Base-by-base conservation (phyloP, 768 basidiomycete genomes). In the Termitomyces titanicus region DNA sequence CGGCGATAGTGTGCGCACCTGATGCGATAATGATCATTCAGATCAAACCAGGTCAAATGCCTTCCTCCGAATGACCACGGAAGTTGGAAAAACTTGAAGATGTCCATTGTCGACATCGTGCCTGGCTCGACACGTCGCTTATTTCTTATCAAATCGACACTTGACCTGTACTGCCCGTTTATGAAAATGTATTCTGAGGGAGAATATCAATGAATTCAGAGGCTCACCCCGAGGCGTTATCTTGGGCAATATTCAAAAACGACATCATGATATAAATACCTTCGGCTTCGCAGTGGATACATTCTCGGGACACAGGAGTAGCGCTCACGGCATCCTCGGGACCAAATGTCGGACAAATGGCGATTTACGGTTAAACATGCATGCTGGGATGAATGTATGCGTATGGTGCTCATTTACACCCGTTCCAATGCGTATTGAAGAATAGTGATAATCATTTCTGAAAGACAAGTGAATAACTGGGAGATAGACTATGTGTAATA, bases 391-490 rank as follows among this genome's bases (percentile, higher is more conserved):
- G 47, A 49, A 49, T 48, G 47, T 29, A 4, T 29, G 5, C 29
- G 29, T 29, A n/a, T n/a, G n/a, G n/a, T n/a, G n/a, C n/a, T n/a
- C n/a, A n/a, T n/a, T n/a, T n/a, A 3, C 29, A 29, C 29, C 9
- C 29, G 29, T 29, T n/a, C n/a, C n/a, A n/a, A n/a, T n/a, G n/a
- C n/a, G n/a, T n/a, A n/a, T n/a, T 27, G 15, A 39, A 34, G 37
- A 55, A 59, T 31, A 59, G 54, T 3, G n/a, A 57, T 53, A 29
- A 47, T 59, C 45, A 59, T 55, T 55, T 55, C 33, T 25, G 27
- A 51, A 49, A 56, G 17, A 40, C 3, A 42, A n/a, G n/a, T n/a
- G n/a, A 38, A 33, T 11, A 10, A 47, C 24, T 17, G 10, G 5
- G 34, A 10, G 13, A 37, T 22, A 20, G 18, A 33, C 25, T 13